Evolutionary conservation across 2,329 filamentous ascomycete species (phyloP), one percentile per base, ranked within the genome.

Genomic region (Claviceps sp.): DNA sequence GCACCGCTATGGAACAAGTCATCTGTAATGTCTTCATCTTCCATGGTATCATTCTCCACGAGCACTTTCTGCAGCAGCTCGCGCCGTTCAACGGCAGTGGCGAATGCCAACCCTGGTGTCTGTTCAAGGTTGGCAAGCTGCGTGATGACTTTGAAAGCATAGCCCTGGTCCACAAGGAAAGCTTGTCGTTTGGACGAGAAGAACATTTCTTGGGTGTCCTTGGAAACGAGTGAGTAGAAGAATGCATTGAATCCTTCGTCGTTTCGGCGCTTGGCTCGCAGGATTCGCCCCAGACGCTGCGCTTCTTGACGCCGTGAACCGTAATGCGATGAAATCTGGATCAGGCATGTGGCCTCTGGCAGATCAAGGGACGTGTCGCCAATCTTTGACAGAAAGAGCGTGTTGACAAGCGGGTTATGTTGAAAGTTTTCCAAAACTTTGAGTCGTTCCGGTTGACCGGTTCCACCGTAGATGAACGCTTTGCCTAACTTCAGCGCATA

Each of bases 161-260:
- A 98, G 10, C 93, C 93, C 68, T 98, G 93, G 59, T 98, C 93
- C 22, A 98, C 90, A 1, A 98, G 75, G 72, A 98, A 98, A 1
- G 93, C 91, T 68, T 98, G 93, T 10, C 93, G 81, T 68, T 96
- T 97, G 4, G 89, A 90, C 0, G 91, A 96, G 67, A 95, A 98
- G 65, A 84, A 93, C 91, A 98, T 97, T 67, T 98, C 93, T 56
- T 90, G 85, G 0, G 93, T 98, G 64, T 98, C 93, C 66, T 97
- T 97, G 5, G 88, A 95, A 3, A 98, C 93, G 1, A 98, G 78
- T 0, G 89, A 95, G 70, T 98, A 98, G 73, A 98, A 98, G 68
- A 97, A 98, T 0, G 93, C 93, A 64, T 98, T 98, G 69, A 98
- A 98, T 7, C 93, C 93, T 66, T 97, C 93, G 60, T 98, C 93